Conservation (phyloP, 106 monocot species). For the Allium fistulosum region DNA sequence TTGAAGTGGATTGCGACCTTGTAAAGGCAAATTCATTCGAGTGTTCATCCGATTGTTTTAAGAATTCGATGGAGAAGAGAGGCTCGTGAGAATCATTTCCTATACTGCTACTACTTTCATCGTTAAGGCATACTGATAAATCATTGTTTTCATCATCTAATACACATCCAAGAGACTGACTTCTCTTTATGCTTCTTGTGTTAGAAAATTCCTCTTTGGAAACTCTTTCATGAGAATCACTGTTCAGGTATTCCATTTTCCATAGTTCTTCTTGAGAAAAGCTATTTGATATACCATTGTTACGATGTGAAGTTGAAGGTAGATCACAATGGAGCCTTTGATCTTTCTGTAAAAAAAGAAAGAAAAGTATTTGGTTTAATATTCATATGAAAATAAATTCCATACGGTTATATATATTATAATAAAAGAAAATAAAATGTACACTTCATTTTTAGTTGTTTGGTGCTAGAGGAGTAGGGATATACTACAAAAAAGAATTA, state of each 20-base stretch:
- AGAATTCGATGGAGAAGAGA: slow-evolving; percentile 25
- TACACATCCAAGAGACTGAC: slow-evolving; percentile 47
- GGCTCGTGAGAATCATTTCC: slow-evolving; percentile 14
- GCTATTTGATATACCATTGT: not conserved
- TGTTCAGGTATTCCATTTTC: slow-evolving; percentile 32
- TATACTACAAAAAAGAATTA: too few species aligned
- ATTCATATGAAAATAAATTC: not conserved
- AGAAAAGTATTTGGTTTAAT: slow-evolving; percentile 2
- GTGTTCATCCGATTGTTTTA: slow-evolving; percentile 13
- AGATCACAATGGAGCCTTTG: slow-evolving; percentile 12
- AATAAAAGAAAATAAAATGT: not conserved
- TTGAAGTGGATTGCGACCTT: not conserved
- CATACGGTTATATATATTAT: not conserved
- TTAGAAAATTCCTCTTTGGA: slow-evolving; percentile 10
- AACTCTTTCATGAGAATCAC: slow-evolving; percentile 10
- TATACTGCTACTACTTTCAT: not conserved
- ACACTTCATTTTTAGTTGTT: not conserved
- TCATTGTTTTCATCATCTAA: slow-evolving; percentile 9
- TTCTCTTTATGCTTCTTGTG: slow-evolving; percentile 30
- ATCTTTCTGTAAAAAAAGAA: slow-evolving; percentile 32
- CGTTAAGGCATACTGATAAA: not conserved
- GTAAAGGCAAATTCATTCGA: not conserved
- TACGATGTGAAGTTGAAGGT: not conserved
- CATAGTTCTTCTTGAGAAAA: slow-evolving; percentile 34
- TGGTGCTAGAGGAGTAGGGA: not conserved